These are phyloP conservation scores for Neurospora sp. DNA, from an alignment of 495 filamentous ascomycete species.

Conservation along the genomic window DNA sequence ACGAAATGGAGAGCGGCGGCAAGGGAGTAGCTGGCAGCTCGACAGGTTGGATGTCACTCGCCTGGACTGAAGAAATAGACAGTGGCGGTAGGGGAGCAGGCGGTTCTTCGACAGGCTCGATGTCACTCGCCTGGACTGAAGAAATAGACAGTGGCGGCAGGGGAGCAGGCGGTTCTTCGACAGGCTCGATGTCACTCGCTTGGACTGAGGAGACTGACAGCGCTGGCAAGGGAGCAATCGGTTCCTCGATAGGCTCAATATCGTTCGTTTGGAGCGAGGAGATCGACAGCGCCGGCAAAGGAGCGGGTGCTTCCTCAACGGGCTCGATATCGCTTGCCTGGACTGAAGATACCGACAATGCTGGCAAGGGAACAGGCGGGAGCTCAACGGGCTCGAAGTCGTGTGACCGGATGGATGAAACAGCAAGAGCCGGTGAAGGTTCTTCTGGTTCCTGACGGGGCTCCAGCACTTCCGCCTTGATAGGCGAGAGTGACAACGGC, in stretches of 20 bases:
- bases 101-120: background rate
- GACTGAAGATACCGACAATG: constrained; percentile 21
- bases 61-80: constrained; percentile 19
- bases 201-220: constrained; percentile 15
- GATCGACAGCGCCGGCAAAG: constrained; percentile 6
- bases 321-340: constrained; percentile 26
- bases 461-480: constrained; percentile 18
- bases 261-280: constrained; percentile 8
- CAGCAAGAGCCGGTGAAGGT: constrained; percentile 14
- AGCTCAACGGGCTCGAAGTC: constrained; percentile 22
- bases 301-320: constrained; percentile 1
- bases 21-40: background rate
- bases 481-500: constrained; percentile 17
- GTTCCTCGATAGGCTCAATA: constrained; percentile 8
- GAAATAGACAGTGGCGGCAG: constrained; percentile 3
- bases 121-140: background rate
- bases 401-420: constrained; percentile 21
- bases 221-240: constrained; percentile 1
- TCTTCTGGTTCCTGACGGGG: constrained; percentile 16
- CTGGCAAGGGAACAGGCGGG: constrained; percentile 3
- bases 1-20: background rate
- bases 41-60: constrained; percentile 23
- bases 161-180: constrained; percentile 2
- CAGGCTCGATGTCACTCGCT: constrained; percentile 10
- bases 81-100: constrained; percentile 8